phyloP scores from a whole-genome alignment of 805 yeast genomes.

The Saturnispora dispora region DNA sequence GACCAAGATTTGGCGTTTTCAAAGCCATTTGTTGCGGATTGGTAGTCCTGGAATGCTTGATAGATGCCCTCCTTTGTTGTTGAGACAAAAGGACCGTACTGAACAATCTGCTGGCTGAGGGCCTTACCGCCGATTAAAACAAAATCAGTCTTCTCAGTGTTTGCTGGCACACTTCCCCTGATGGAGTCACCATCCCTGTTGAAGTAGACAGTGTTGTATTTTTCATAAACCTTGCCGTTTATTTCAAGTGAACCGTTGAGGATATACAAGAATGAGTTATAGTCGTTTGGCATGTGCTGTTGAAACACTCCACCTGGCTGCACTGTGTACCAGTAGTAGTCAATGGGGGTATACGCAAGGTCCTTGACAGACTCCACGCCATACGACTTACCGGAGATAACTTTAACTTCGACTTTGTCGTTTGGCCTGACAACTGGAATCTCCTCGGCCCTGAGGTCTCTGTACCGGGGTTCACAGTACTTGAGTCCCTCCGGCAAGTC shows the following conservation, averaged over 20 bases:
- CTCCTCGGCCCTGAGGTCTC: constrained; percentile 63
- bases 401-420: constrained; percentile 57
- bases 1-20: constrained; percentile 57
- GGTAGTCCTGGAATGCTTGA: constrained; percentile 66
- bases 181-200: constrained; percentile 59
- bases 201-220: constrained; percentile 51
- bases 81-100: constrained; percentile 89
- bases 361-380: constrained; percentile 69
- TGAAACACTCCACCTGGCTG: constrained; percentile 55
- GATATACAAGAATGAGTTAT: constrained; percentile 63
- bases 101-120: constrained; percentile 67
- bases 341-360: constrained; percentile 74
- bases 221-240: constrained; percentile 31
- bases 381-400: constrained; percentile 68
- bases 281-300: constrained; percentile 51
- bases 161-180: constrained; percentile 41
- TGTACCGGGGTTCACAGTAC: constrained; percentile 60
- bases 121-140: constrained; percentile 70
- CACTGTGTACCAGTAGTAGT: constrained; percentile 57
- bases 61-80: constrained; percentile 55
- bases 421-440: constrained; percentile 61
- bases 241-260: constrained; percentile 51
- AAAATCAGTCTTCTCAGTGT: constrained; percentile 45
- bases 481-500: constrained; percentile 63
- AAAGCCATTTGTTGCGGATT: constrained; percentile 57